These are phyloP conservation scores for Neurospora intermedia DNA, from an alignment of 495 filamentous ascomycete genomes.

Conservation along the genomic window DNA sequence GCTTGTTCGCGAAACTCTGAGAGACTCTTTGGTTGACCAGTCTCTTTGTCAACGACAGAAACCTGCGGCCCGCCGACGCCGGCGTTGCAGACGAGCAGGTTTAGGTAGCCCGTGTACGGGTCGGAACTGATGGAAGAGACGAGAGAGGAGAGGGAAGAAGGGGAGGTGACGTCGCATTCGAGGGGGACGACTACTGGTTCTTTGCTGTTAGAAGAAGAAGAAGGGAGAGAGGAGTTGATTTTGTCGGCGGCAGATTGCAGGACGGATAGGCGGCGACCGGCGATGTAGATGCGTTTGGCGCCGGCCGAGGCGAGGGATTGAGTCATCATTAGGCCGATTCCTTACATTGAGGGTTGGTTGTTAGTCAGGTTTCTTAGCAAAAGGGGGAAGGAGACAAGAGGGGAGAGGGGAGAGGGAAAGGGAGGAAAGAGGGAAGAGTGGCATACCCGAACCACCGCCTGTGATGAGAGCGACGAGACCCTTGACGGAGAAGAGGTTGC, in stretches of 20 bases:
- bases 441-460: slow-evolving; percentile 48
- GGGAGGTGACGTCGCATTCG: slow-evolving; percentile 55
- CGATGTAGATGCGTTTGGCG: slow-evolving; percentile 59
- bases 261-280: slow-evolving; percentile 51
- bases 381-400: too few species aligned
- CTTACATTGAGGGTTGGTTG: slow-evolving; percentile 7
- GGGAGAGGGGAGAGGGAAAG: not conserved
- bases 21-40: not conserved
- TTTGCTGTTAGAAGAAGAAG: too few species aligned
- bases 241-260: slow-evolving; percentile 39
- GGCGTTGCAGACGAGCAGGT: slow-evolving; percentile 58
- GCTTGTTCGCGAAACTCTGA: not conserved
- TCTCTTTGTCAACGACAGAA: slow-evolving; percentile 1
- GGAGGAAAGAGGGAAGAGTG: not conserved
- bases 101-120: slow-evolving; percentile 37
- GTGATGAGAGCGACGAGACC: slow-evolving; percentile 54
- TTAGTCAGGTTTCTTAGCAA: too few species aligned
- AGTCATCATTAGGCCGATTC: slow-evolving; percentile 59
- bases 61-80: slow-evolving; percentile 48
- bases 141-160: slow-evolving; percentile 49
- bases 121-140: slow-evolving; percentile 42
- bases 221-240: slow-evolving; percentile 17
- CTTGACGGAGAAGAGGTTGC: slow-evolving; percentile 46
- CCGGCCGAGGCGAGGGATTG: slow-evolving; percentile 48
- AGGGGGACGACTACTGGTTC: slow-evolving; percentile 43